Conservation (phyloP, 2,329 filamentous ascomycete species). For the Sporothrix sp. region DNA sequence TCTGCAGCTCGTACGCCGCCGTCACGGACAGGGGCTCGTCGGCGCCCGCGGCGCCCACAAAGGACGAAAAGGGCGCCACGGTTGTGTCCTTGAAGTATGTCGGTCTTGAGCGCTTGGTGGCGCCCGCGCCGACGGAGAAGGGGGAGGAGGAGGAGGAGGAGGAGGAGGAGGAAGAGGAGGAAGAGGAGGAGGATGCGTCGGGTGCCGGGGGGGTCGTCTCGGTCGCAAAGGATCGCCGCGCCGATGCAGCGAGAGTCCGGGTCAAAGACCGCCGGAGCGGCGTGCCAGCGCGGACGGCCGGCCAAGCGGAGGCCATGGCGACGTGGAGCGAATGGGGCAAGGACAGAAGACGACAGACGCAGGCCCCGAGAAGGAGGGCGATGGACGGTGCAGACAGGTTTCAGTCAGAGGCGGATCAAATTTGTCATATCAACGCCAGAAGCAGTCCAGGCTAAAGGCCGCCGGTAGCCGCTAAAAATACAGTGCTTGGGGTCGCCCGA, state of each 20-base stretch:
- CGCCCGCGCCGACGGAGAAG: constrained; percentile 13
- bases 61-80: constrained; percentile 49
- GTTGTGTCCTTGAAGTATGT: constrained; percentile 52
- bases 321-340: neutral
- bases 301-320: constrained; percentile 11
- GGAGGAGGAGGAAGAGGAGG: constrained; percentile 17
- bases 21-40: constrained; percentile 35
- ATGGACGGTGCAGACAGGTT: too few species aligned
- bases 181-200: constrained; percentile 11
- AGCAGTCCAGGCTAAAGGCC: too few species aligned
- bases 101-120: constrained; percentile 24
- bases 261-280: constrained; percentile 16
- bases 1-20: constrained; percentile 52
- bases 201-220: constrained; percentile 25
- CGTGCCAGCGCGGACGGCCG: constrained; percentile 8
- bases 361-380: neutral
- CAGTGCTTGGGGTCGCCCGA: neutral
- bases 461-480: constrained; percentile 5
- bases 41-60: constrained; percentile 34
- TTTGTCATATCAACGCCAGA: constrained; percentile 5
- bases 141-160: constrained; percentile 12
- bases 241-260: constrained; percentile 12
- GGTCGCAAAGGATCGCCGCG: constrained; percentile 37
- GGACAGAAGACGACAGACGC: neutral
- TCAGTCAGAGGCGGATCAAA: too few species aligned